Evolutionary conservation across 179 eudicot species (phyloP), one percentile per base, ranked within the genome.

Genomic region (Beta lomatogona): DNA sequence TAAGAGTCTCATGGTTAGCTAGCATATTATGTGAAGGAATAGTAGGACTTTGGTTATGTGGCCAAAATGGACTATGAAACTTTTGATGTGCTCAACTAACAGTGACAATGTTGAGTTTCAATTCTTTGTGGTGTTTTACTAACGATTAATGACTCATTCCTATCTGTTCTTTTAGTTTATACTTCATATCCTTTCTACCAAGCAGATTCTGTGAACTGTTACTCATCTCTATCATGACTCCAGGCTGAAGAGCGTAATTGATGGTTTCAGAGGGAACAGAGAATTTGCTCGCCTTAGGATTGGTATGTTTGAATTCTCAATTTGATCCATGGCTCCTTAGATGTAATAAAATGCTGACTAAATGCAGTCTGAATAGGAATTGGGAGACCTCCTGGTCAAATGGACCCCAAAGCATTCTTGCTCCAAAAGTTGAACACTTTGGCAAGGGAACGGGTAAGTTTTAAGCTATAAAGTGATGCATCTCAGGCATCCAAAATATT

Each of bases 351-450:
- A 54, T 80, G 79, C 78, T 64, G 48, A 73, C 59, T 70, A 22
- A 50, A 25, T 83, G 67, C 63, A 18, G 36, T 54, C 63, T 70
- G 81, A 63, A 79, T 84, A 92, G 95, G 94, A 64, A 92, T 95
- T 19, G 98, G 97, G 45, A 88, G 89, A 84, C 98, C 98, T 68
- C 95, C 97, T 60, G 98, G 97, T 82, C 97, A 94, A 90, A 94
- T 94, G 99, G 99, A 95, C 88, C 97, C 97, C 22, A 94, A 92
- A 91, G 99, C 97, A 67, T 95, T 94, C 81, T 79, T 95, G 86
- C 98, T 95, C 65, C 98, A 95, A 73, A 95, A 89, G 82, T 94
- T 94, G 84, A 95, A 95, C 81, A 85, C 83, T 46, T 87, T 90
- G 71, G 98, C 98, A 52, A 87, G 88, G 87, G 89, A 90, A 81